Base-by-base conservation (phyloP, 306 rosid genomes). In the Hippophae gyantsensis region DNA sequence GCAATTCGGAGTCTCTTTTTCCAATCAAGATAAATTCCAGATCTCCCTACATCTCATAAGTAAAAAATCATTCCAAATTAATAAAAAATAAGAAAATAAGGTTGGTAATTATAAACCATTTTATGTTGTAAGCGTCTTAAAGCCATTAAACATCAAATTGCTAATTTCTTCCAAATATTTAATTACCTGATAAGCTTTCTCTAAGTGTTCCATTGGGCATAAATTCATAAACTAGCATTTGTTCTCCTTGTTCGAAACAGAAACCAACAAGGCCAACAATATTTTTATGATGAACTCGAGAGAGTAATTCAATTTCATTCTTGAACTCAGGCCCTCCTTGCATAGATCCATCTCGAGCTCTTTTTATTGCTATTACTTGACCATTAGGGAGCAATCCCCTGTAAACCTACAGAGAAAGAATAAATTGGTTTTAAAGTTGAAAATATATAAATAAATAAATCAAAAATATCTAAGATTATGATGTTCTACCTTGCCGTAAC, bases 191-290 rank as follows among this genome's bases (percentile, higher is more conserved):
- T 10, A 62, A 26, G 9, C 49, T 56, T 38, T 48, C 50, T 44
- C 26, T 41, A 42, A 63, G 59, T 14, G 68, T 42, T 12, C 68
- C 68, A 52, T 63, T 63, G 5, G 68, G 23, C 68, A 63, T 52
- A 13, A 42, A 63, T 43, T 63, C 68, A 38, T 63, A 63, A 18
- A 63, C 68, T 43, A 63, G 42, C 68, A 63, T 52, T 58, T 63
- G 68, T 12, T 63, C 68, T 6, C 25, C 43, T 23, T 63, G 42
- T 41, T 63, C 59, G 5, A 52, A 58, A 52, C 68, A 63, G 43
- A 41, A 63, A 8, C 68, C 68, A 41, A 63, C 59, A 23, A 63
- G 43, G 9, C 51, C 14, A 53, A 63, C 59, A 49, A 63, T 18
- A 41, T 63, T 63, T 13, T 58, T 58, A 48, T 63, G 68, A 53